A percentile compares a stretch with the other conserved stretches of the same genome.
These are phyloP conservation scores for Phytophthora vignae DNA, from an alignment of 352 stramenopile genomes.

Conservation along the genomic window DNA sequence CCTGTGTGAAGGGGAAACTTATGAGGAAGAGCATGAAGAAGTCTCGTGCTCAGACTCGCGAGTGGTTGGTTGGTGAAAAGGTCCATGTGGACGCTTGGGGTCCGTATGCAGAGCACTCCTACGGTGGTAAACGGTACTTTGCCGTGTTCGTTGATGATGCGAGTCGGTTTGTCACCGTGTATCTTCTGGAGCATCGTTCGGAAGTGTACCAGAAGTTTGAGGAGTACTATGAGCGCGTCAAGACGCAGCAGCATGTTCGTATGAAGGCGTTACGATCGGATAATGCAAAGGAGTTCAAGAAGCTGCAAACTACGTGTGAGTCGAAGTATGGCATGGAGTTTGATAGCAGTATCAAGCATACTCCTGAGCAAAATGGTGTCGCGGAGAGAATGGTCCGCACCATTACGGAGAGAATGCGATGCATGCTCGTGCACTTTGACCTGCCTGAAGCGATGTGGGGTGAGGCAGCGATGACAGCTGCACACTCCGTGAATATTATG, in stretches of 20 bases:
- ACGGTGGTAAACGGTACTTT: constrained; percentile 7
- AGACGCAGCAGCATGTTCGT: constrained; percentile 18
- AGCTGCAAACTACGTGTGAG: constrained; percentile 4
- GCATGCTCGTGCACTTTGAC: constrained; percentile 27
- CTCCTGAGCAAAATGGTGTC: constrained; percentile 28
- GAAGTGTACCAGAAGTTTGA: constrained; percentile 31
- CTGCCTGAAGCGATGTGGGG: constrained; percentile 23
- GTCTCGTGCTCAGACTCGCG: neutral
- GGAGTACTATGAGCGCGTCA: constrained; percentile 17
- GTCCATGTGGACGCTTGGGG: constrained; percentile 6
- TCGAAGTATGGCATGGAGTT: constrained; percentile 29
- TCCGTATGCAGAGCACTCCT: constrained; percentile 2
- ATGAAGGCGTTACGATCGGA: constrained; percentile 27
- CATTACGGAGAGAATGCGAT: constrained; percentile 22
- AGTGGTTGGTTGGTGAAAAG: constrained; percentile 12
- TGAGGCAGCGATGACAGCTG: constrained; percentile 22
- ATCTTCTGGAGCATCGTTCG: constrained; percentile 16
- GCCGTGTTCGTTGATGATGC: constrained; percentile 25
- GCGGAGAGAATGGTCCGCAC: constrained; percentile 27
- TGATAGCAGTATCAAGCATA: constrained; percentile 26
- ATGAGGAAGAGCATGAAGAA: constrained; percentile 3
- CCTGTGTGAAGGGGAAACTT: constrained; percentile 6
- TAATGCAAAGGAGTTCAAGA: constrained; percentile 29
- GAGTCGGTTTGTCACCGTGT: constrained; percentile 18
- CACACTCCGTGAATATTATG: constrained; percentile 24